These are phyloP conservation scores for Penicillium sp. DNA, from an alignment of 2,329 filamentous ascomycete genomes.

Conservation along the genomic window DNA sequence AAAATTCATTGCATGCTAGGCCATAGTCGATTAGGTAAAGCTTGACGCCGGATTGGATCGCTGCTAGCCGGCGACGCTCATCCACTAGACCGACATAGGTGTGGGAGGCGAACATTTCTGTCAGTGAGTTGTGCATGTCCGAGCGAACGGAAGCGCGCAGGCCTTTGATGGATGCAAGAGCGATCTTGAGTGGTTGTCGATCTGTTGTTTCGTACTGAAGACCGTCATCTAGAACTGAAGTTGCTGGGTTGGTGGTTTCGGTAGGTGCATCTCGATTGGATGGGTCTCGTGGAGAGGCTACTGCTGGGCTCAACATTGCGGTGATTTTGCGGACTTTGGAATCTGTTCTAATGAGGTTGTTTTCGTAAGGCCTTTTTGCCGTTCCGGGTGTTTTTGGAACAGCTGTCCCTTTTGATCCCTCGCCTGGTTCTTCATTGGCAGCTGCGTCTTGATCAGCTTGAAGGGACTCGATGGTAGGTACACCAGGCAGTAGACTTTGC, in stretches of 20 bases:
- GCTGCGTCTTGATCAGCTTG: slow-evolving; percentile 24
- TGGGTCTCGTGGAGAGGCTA: slow-evolving; percentile 17
- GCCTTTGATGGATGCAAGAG: slow-evolving; percentile 80
- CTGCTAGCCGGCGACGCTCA: slow-evolving; percentile 80
- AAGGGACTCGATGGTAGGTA: slow-evolving; percentile 49
- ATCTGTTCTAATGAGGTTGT: slow-evolving; percentile 89
- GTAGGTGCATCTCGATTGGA: slow-evolving; percentile 28
- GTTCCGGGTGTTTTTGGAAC: slow-evolving; percentile 39
- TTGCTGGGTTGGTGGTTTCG: slow-evolving; percentile 35
- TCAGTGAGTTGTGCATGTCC: slow-evolving; percentile 79
- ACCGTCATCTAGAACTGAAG: slow-evolving; percentile 46
- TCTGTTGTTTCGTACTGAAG: slow-evolving; percentile 72
- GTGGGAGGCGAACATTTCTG: slow-evolving; percentile 81
- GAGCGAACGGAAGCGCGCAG: slow-evolving; percentile 80
- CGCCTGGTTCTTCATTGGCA: slow-evolving; percentile 34
- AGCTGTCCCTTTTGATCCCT: slow-evolving; percentile 33
- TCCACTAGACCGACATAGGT: slow-evolving; percentile 95
- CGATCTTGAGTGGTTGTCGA: slow-evolving; percentile 69
- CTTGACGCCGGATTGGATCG: slow-evolving; percentile 89
- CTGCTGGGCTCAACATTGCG: slow-evolving; percentile 76
- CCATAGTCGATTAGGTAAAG: slow-evolving; percentile 94
- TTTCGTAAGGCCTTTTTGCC: slow-evolving; percentile 68
- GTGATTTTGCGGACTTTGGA: slow-evolving; percentile 90
- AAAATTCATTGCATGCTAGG: slow-evolving; percentile 80
- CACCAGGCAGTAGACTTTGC: slow-evolving; percentile 80